Base-by-base conservation (phyloP, 257 asterid genomes). In the Solanum habrochaites region DNA sequence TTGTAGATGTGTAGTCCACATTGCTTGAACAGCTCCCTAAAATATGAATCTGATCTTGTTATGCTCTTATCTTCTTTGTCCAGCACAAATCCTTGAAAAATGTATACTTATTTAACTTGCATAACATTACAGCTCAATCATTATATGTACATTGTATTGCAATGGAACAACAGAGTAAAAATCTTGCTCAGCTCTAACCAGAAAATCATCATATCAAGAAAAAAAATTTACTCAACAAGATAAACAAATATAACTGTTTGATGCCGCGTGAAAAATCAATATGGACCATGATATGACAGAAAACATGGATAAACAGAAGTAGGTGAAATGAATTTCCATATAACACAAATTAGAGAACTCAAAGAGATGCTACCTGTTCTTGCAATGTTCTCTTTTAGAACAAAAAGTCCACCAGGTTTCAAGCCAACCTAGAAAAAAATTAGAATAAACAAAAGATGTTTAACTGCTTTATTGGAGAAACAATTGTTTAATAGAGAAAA, bases 321-420 rank as follows among this genome's bases (percentile, higher is more conserved):
- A 45, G 64, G 66, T 78, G 87, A 77, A 42, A 77, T 31, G 43
- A 43, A 77, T 77, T 13, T 45, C 21, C 52, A 69, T 4, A 69
- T 31, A 18, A 21, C 52, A 71, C 39, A 42, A 35, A 62, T 39
- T 21, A 88, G 45, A 52, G 71, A 3, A 83, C 64, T 35, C 82
- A 82, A 25, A 72, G 88, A 80, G 88, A 71, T 40, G 85, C 83
- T 95, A 96, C 99, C 99, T 82, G 87, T 86, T 91, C 90, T 94
- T 7, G 99, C 98, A 83, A 95, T 92, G 87, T 97, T 97, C 91
- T 97, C 99, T 93, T 97, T 97, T 90, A 97, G 80, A 87, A 97
- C 89, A 86, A 97, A 93, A 85, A 97, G 88, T 43, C 99, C 99
- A 73, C 98, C 98, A 39, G 95, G 95, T 90, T 88, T 97, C 83